phyloP scores from a whole-genome alignment of 805 yeast genomes.

The Candida patagonica region DNA sequence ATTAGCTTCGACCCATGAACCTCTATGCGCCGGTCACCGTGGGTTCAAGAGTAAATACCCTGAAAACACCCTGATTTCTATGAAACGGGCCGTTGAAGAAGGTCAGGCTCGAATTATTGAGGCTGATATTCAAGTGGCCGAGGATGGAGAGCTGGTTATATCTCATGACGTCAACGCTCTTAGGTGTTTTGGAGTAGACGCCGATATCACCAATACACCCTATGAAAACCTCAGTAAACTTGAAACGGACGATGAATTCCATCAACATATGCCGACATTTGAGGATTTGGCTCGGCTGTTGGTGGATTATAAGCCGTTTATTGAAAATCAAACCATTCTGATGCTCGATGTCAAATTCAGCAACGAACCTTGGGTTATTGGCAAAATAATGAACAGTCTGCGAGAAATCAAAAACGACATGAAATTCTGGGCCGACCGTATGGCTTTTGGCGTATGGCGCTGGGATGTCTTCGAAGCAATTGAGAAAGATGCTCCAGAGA shows the following conservation, averaged over 20 bases:
- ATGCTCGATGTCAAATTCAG: constrained; percentile 47
- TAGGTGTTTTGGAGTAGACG: constrained; percentile 37
- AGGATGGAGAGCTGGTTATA: constrained; percentile 45
- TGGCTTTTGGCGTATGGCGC: constrained; percentile 48
- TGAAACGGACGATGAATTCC: constrained; percentile 25
- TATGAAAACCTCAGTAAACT: constrained; percentile 31
- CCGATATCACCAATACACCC: constrained; percentile 31
- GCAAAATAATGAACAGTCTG: constrained; percentile 32
- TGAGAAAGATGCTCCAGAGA: constrained; percentile 29
- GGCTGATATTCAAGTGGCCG: constrained; percentile 46
- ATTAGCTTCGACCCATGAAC: no score
- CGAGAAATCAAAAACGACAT: constrained; percentile 31
- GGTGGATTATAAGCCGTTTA: constrained; percentile 23
- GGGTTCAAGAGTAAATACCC: constrained; percentile 22
- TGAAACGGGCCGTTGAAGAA: constrained; percentile 23
- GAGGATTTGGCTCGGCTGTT: constrained; percentile 34
- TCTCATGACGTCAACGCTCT: constrained; percentile 45
- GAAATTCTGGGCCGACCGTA: constrained; percentile 36
- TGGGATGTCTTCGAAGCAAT: constrained; percentile 38
- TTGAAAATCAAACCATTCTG: constrained; percentile 22
- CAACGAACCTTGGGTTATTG: constrained; percentile 36
- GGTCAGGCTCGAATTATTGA: constrained; percentile 41
- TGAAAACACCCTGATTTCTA: constrained; percentile 22
- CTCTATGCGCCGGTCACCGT: constrained; percentile 20
- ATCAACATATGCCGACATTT: constrained; percentile 35